Conservation (phyloP, 148 eudicot genomes). For the Silene latifolia region DNA sequence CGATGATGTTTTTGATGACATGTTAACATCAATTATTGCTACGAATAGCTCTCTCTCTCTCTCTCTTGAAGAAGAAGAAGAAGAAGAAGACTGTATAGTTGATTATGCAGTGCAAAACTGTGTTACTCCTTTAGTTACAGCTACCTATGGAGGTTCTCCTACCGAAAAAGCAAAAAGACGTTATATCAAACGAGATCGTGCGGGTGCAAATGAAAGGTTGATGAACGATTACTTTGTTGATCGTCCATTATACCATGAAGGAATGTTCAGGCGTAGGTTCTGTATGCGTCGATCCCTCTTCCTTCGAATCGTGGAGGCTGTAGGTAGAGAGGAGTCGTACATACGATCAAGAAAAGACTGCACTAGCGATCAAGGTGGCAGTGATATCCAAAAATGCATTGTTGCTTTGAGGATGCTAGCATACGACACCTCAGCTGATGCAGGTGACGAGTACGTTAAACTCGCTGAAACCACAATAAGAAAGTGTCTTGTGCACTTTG, state of each 20-base stretch:
- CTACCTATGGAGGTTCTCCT: too few relatives aligned
- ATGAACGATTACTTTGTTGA: slow-evolving; percentile 10
- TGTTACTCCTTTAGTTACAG: too few relatives aligned
- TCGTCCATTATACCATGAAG: neutral
- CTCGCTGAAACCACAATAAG: neutral
- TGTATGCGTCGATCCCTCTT: neutral
- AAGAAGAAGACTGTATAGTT: too few relatives aligned
- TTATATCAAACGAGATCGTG: slow-evolving; percentile 1
- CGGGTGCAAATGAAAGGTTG: neutral
- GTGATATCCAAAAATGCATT: neutral
- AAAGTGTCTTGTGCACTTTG: neutral
- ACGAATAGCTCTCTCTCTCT: too few relatives aligned
- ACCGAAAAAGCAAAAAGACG: neutral
- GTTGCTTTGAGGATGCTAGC: slow-evolving; percentile 9
- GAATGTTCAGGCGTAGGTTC: slow-evolving; percentile 7
- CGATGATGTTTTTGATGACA: too few relatives aligned
- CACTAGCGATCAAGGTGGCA: neutral
- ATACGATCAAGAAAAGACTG: neutral
- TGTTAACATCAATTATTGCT: too few relatives aligned
- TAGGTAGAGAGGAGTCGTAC: neutral
- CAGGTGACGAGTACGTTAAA: slow-evolving; percentile 1
- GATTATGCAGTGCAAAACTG: too few relatives aligned
- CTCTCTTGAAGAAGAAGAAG: too few relatives aligned
- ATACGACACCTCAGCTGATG: slow-evolving; percentile 3
- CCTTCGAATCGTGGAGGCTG: neutral